A percentile compares a stretch with the other conserved stretches of the same genome.
Evolutionary conservation across 2,329 filamentous ascomycete genomes (phyloP).

Genomic region (Metarhizium brunneum): DNA sequence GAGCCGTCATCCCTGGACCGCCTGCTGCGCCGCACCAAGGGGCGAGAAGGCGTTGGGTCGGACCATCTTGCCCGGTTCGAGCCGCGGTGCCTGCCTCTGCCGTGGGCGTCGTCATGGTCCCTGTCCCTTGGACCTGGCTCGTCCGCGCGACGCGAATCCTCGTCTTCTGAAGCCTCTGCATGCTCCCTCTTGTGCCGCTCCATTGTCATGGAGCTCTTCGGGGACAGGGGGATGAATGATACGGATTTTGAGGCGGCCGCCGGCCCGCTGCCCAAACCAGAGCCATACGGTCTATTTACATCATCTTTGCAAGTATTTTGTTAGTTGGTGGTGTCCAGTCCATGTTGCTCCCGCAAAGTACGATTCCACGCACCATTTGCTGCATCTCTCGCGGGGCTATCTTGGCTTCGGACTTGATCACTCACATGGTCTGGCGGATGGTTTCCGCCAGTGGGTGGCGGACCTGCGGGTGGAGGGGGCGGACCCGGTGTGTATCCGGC

Average conservation of each 20-base stretch:
- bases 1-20: slow-evolving; percentile 7
- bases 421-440: slow-evolving; percentile 35
- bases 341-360: slow-evolving; percentile 12
- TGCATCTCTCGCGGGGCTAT: slow-evolving; percentile 14
- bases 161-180: slow-evolving; percentile 14
- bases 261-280: not conserved
- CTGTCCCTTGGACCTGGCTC: slow-evolving; percentile 10
- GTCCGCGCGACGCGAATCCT: slow-evolving; percentile 8
- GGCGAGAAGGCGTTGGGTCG: slow-evolving; percentile 25
- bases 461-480: slow-evolving; percentile 22
- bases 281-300: slow-evolving; percentile 13
- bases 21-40: slow-evolving; percentile 12
- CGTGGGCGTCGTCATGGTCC: slow-evolving; percentile 11
- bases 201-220: slow-evolving; percentile 37
- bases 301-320: slow-evolving; percentile 15
- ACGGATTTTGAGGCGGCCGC: slow-evolving; percentile 28
- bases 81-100: slow-evolving; percentile 5
- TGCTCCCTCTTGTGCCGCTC: slow-evolving; percentile 29
- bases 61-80: slow-evolving; percentile 20
- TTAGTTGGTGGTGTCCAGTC: slow-evolving; percentile 12
- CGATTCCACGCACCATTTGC: slow-evolving; percentile 29
- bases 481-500: slow-evolving; percentile 18
- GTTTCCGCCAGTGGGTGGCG: slow-evolving; percentile 21
- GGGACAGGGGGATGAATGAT: slow-evolving; percentile 38
- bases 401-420: slow-evolving; percentile 23